phyloP scores from a whole-genome alignment of 805 yeast species.

The Candida koratica region DNA sequence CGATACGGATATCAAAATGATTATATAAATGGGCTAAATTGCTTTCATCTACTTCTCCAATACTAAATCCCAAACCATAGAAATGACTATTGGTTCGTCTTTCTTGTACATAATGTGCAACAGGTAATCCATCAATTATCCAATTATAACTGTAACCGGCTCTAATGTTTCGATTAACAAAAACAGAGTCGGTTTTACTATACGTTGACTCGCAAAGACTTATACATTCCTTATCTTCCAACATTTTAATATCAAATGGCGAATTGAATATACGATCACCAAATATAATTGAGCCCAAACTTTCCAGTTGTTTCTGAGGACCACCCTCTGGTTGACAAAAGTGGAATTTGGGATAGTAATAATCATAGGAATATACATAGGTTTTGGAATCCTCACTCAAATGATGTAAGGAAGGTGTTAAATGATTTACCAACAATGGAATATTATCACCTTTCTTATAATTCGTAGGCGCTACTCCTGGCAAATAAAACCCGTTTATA shows the following conservation, averaged over 20 bases:
- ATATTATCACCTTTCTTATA: conserved; percentile 69
- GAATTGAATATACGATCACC: conserved; percentile 95
- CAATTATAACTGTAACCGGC: conserved; percentile 88
- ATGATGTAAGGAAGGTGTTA: conserved; percentile 69
- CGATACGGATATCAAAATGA: conserved; percentile 75
- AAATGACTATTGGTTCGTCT: conserved; percentile 55
- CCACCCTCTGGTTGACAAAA: conserved; percentile 77
- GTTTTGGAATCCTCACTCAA: conserved; percentile 37
- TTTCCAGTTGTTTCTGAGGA: conserved; percentile 71
- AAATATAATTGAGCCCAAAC: conserved; percentile 86
- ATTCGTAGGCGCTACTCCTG: conserved; percentile 94
- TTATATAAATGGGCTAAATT: conserved; percentile 63
- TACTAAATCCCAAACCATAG: conserved; percentile 76
- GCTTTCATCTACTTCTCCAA: conserved; percentile 64
- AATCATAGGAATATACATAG: conserved; percentile 70
- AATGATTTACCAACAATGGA: conserved; percentile 81
- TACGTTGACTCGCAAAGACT: conserved; percentile 61
- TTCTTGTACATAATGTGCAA: conserved; percentile 62
- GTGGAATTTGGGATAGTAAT: conserved; percentile 78
- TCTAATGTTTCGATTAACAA: conserved; percentile 72
- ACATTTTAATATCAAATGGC: conserved; percentile 79
- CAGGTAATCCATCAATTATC: conserved; percentile 94
- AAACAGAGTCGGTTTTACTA: conserved; percentile 62
- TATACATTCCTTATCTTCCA: conserved; percentile 64
- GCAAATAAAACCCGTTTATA: conserved; percentile 69